Evolutionary conservation across 768 basidiomycete genomes (phyloP).

Genomic region (Naganishia onofrii): DNA sequence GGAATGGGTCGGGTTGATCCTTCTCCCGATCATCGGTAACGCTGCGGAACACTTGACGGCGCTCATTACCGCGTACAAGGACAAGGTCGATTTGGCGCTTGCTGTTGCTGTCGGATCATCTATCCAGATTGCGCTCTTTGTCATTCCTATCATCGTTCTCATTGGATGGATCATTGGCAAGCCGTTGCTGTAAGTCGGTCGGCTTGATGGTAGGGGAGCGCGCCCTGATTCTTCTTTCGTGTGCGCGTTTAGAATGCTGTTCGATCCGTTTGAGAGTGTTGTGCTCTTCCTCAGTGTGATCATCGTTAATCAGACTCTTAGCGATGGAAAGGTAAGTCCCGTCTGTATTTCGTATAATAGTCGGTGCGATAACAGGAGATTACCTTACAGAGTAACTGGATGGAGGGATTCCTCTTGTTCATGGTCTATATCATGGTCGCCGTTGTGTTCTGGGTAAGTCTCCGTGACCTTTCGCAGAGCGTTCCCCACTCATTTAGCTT

Average conservation of each 20-base stretch:
- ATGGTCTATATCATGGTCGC: conserved; percentile 35
- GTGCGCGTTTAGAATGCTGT: conserved; percentile 68
- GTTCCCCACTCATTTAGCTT: neutral
- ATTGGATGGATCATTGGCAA: conserved; percentile 80
- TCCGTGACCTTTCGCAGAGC: neutral
- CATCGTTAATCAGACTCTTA: conserved; percentile 77
- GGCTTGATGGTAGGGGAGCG: neutral
- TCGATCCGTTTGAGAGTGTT: conserved; percentile 85
- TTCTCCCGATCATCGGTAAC: conserved; percentile 89
- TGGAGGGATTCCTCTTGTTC: conserved; percentile 32
- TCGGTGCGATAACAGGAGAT: too few relatives aligned
- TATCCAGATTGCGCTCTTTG: conserved; percentile 59
- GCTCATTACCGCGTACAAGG: conserved; percentile 82
- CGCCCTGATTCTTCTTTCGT: conserved; percentile 18
- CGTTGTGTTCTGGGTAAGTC: conserved; percentile 29
- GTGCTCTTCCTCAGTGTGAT: conserved; percentile 59
- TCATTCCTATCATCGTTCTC: conserved; percentile 62
- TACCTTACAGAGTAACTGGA: conserved; percentile 28
- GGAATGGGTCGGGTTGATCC: conserved; percentile 83
- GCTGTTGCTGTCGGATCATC: conserved; percentile 87
- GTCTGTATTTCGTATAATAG: conserved; percentile 13
- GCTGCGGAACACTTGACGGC: conserved; percentile 90
- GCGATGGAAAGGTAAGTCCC: conserved; percentile 67
- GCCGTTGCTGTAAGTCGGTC: conserved; percentile 48
- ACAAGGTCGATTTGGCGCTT: conserved; percentile 78